Evolutionary conservation across 1,139 yeast genomes (phyloP).

Genomic region (Suhomyces atakaporum): DNA sequence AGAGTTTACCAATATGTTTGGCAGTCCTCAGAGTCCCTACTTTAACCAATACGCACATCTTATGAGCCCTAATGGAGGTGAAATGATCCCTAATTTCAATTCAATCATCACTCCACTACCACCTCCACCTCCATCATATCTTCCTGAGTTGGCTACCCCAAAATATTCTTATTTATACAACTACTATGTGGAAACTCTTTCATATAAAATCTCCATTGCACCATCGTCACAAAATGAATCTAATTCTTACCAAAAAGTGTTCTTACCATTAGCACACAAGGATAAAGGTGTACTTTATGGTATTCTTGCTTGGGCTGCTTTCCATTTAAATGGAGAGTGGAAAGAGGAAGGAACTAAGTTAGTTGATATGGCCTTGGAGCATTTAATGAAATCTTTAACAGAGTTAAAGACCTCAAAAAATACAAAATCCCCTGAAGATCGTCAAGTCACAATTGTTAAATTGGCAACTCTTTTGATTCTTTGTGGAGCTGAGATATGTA

Average conservation of each 20-base stretch:
- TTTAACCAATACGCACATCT: slow-evolving; percentile 3
- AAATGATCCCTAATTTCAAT: slow-evolving; percentile 22
- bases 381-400: slow-evolving; percentile 30
- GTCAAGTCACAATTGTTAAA: slow-evolving; percentile 39
- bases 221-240: slow-evolving; percentile 55
- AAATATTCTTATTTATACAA: slow-evolving; percentile 48
- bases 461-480: slow-evolving; percentile 68
- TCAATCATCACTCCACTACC: slow-evolving; percentile 25
- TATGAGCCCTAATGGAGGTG: slow-evolving; percentile 9
- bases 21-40: slow-evolving; percentile 5
- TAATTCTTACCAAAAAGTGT: slow-evolving; percentile 71
- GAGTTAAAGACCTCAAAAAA: slow-evolving; percentile 15
- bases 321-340: slow-evolving; percentile 55
- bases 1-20: slow-evolving; percentile 7
- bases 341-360: slow-evolving; percentile 40
- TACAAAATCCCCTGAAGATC: slow-evolving; percentile 15
- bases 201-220: slow-evolving; percentile 62
- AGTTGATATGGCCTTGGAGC: slow-evolving; percentile 48
- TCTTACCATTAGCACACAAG: slow-evolving; percentile 72
- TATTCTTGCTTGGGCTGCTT: slow-evolving; percentile 77
- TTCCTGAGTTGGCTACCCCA: slow-evolving; percentile 15
- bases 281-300: slow-evolving; percentile 70
- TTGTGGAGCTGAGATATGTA: slow-evolving; percentile 72
- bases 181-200: slow-evolving; percentile 63
- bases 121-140: slow-evolving; percentile 12